Evolutionary conservation across 768 basidiomycete genomes (phyloP).

Genomic region (Sarcomyxa edulis): DNA sequence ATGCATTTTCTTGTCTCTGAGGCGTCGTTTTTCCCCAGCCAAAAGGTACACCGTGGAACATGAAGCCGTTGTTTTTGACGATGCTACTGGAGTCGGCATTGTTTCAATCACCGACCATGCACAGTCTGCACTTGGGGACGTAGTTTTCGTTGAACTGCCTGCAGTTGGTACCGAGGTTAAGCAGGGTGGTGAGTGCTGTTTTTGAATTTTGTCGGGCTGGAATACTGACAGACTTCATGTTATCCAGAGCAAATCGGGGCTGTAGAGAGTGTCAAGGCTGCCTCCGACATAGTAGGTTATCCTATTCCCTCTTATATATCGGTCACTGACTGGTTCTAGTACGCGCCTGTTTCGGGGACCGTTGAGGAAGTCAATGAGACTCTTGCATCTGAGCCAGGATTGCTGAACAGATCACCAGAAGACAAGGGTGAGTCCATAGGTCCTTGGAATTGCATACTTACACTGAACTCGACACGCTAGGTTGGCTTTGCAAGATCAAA

Average conservation of each 20-base stretch:
- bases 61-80: slow-evolving; percentile 80
- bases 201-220: slow-evolving; percentile 5
- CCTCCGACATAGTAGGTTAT: slow-evolving; percentile 79
- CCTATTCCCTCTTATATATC: slow-evolving; percentile 8
- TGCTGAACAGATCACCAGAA: slow-evolving; percentile 88
- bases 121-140: slow-evolving; percentile 87
- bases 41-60: slow-evolving; percentile 85
- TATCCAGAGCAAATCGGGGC: slow-evolving; percentile 76
- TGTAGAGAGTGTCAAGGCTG: slow-evolving; percentile 95
- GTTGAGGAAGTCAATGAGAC: slow-evolving; percentile 74
- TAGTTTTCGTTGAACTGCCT: slow-evolving; percentile 95
- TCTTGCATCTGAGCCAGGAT: slow-evolving; percentile 61
- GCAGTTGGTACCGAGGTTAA: slow-evolving; percentile 51
- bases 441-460: not conserved
- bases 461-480: slow-evolving; percentile 31
- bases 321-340: slow-evolving; percentile 39
- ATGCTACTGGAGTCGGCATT: slow-evolving; percentile 68
- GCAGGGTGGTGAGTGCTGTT: slow-evolving; percentile 62
- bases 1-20: slow-evolving; percentile 2
- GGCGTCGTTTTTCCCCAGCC: slow-evolving; percentile 32
- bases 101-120: slow-evolving; percentile 91
- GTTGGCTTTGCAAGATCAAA: slow-evolving; percentile 95
- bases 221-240: not conserved
- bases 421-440: slow-evolving; percentile 73
- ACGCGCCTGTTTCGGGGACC: slow-evolving; percentile 87